Conservation (phyloP, 1,139 yeast genomes). For the Debaryomycetaceae sp. region DNA sequence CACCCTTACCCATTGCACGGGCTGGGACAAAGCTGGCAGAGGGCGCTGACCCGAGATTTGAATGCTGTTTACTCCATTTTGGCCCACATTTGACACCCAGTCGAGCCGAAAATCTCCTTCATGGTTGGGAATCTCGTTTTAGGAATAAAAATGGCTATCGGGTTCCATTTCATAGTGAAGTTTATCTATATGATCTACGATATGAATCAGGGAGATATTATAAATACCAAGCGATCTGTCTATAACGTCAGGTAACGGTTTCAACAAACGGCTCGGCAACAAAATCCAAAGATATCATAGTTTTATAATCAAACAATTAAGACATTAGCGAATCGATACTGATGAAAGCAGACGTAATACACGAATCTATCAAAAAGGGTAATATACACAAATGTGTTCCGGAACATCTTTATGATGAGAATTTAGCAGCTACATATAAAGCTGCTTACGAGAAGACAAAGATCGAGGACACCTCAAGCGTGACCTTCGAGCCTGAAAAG, state of each 20-base stretch:
- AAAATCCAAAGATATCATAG: too few relatives aligned
- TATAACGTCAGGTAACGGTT: background rate
- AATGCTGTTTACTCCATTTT: background rate
- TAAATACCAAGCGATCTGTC: background rate
- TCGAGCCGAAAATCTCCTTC: background rate
- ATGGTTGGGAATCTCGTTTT: background rate
- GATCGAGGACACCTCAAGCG: conserved; percentile 21
- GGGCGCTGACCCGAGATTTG: background rate
- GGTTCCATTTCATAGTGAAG: background rate
- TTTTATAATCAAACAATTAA: too few relatives aligned
- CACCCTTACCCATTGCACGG: background rate
- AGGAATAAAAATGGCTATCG: background rate
- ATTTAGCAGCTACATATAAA: conserved; percentile 9
- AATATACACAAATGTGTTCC: conserved; percentile 19
- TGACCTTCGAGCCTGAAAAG: conserved; percentile 38
- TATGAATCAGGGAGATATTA: background rate
- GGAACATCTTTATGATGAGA: conserved; percentile 12
- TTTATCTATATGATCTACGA: background rate
- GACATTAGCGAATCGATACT: too few relatives aligned
- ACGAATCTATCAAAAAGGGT: conserved; percentile 14
- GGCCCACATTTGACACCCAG: background rate
- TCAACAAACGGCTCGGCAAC: too few relatives aligned
- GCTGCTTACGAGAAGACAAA: conserved; percentile 34
- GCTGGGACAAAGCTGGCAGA: background rate
- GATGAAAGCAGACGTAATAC: background rate